Base-by-base conservation (phyloP, 1,284 basidiomycete species). In the Microbotryomycetes sp. region DNA sequence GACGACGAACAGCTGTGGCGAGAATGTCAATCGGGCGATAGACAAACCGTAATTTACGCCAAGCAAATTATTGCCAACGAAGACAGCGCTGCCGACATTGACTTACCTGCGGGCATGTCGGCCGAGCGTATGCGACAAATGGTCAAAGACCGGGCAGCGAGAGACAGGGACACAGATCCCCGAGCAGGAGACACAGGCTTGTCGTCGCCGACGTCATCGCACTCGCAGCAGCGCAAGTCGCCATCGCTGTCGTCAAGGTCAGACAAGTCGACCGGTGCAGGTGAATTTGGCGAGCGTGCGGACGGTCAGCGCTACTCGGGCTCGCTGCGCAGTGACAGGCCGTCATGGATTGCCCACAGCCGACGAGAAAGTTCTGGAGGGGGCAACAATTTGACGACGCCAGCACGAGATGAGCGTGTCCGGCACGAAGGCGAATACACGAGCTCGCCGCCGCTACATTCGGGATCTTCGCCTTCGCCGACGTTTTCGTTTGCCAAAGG, bases 1-100 rank as follows among this genome's bases (percentile, higher is more conserved):
- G 76, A 80, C 3, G 83, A 87, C 65, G 84, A 88, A 24, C 78
- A 78, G 60, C 77, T 94, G 4, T 81, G 87, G 68, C 80, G 82
- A 18, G 78, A 91, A n/a, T 90, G 88, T 72, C 79, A 80, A 60
- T 80, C 82, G 41, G 77, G 48, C 0, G 48, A 24, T 5, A 60
- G 58, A 4, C 55, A 82, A 26, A 89, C 87, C 5, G 30, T 41
- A 5, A 41, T 16, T 4, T 18, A 45, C 9, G 11, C n/a, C 9
- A 23, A 15, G 18, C 21, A 30, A 6, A 13, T 45, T 4, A 24
- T 54, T 27, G 41, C 30, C 18, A 35, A 54, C 41, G 29, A 29
- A 24, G 28, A 28, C 24, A 28, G 29, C 15, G 47, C 46, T 18
- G 46, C 26, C 23, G 54, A 56, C 21, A 46, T 28, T 21, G 65